Evolutionary conservation across 257 asterid genomes (phyloP), one percentile per base, ranked within the genome.

Genomic region (Lycium ferocissimum): DNA sequence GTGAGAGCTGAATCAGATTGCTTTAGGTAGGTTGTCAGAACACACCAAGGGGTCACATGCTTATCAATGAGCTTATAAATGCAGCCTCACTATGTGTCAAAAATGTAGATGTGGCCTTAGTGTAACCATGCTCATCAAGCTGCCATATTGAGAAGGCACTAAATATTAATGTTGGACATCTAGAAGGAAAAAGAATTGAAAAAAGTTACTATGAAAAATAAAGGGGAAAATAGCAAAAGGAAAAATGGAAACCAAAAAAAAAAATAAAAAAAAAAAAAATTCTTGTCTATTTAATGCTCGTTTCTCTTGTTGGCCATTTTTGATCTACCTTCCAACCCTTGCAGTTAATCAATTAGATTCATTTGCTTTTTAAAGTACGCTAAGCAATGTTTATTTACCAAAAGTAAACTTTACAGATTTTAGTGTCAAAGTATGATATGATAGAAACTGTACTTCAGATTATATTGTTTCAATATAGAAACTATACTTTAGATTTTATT

Each of bases 101-200:
- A n/a, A 72, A 72, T 83, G 69, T 56, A 33, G 81, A 73, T 73
- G 80, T 11, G 0, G 59, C 35, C 59, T 45, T 73, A n/a, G 80
- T 73, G 40, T 45, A 73, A 73, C 40, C 59, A 73, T 73, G 33
- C 80, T n/a, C 38, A n/a, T 73, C 80, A 45, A 73, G 15, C 2
- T 22, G 35, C 12, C 38, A 53, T 73, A 72, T 26, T 11, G 71
- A 26, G 1, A 69, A 10, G 80, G 18, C 40, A 72, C 80, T n/a
- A 10, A 73, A 45, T 45, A 49, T 73, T 43, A 72, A 72, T 7
- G 38, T 18, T 45, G 80, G 58, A 38, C 37, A 43, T 10, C 18
- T n/a, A 2, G 18, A 72, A 43, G 57, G 37, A 72, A 40, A 71
- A 72, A 9, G 58, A 18, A 40, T 18, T 5, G 18, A 59, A 15